These are phyloP conservation scores for Elsinoe perseae DNA, from an alignment of 2,329 filamentous ascomycete species.

Conservation along the genomic window DNA sequence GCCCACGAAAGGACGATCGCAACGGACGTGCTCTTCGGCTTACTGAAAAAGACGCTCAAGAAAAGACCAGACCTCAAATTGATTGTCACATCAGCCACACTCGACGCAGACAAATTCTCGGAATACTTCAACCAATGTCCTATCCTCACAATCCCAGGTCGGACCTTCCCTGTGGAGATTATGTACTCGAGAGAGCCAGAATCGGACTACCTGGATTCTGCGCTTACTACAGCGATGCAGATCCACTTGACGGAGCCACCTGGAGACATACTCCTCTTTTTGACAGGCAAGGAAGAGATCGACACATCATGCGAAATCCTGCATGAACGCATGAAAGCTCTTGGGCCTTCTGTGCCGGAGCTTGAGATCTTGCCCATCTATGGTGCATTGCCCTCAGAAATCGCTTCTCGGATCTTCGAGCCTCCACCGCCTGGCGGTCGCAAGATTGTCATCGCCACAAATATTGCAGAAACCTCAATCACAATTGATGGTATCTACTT, in stretches of 20 bases:
- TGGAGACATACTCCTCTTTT: conserved; percentile 91
- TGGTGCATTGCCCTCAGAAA: conserved; percentile 82
- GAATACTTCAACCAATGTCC: conserved; percentile 93
- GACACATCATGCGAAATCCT: conserved; percentile 90
- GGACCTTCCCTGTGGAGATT: conserved; percentile 91
- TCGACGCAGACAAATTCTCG: conserved; percentile 96
- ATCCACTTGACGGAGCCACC: conserved; percentile 89
- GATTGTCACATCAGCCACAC: conserved; percentile 91
- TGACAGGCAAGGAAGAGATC: conserved; percentile 97
- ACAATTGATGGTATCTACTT: conserved; percentile 98
- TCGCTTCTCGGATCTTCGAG: conserved; percentile 91
- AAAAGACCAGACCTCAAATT: conserved; percentile 80
- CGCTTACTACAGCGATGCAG: conserved; percentile 95
- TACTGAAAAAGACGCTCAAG: conserved; percentile 89
- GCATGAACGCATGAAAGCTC: conserved; percentile 89
- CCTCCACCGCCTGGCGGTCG: conserved; percentile 76
- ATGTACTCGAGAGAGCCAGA: conserved; percentile 94
- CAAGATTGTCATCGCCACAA: conserved; percentile 96
- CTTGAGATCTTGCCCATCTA: conserved; percentile 94
- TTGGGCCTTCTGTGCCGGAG: conserved; percentile 85
- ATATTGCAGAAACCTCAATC: conserved; percentile 96
- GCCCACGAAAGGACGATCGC: conserved; percentile 95
- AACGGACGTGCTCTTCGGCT: conserved; percentile 87
- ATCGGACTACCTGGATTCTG: conserved; percentile 88
- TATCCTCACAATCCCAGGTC: conserved; percentile 91